Percentiles rank a stretch among this genome's conserved stretches.
Evolutionary conservation across 495 filamentous ascomycete genomes (phyloP).

Genomic region (Aspergillus funiculosus): DNA sequence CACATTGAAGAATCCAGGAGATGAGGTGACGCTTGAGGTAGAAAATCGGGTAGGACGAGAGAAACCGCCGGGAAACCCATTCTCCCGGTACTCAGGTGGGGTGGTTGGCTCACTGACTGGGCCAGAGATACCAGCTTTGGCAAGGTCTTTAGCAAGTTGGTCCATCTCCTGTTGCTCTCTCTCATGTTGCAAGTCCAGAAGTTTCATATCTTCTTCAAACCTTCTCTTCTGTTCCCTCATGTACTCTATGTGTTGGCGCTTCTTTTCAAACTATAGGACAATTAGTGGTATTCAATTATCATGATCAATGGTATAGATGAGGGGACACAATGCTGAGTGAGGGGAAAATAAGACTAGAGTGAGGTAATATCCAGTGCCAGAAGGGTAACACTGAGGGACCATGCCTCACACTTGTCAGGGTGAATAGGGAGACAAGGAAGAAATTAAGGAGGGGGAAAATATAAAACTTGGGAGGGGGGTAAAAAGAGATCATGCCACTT

Average conservation of each 20-base stretch:
- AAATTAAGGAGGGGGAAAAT: too few relatives aligned
- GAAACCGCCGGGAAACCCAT: slow-evolving; percentile 64
- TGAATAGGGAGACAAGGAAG: not conserved
- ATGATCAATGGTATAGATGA: not conserved
- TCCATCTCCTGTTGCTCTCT: slow-evolving; percentile 76
- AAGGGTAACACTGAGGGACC: not conserved
- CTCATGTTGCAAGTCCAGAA: slow-evolving; percentile 75
- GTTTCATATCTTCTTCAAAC: slow-evolving; percentile 82
- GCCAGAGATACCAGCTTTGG: slow-evolving; percentile 54
- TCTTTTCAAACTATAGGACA: slow-evolving; percentile 73
- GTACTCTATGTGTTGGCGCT: slow-evolving; percentile 77
- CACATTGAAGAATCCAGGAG: slow-evolving; percentile 68
- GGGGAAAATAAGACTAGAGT: not conserved
- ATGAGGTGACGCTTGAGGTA: slow-evolving; percentile 72
- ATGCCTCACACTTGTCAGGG: too few relatives aligned
- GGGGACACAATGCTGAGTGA: not conserved
- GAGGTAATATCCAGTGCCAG: not conserved
- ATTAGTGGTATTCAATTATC: slow-evolving; percentile 21
- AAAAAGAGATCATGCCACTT: too few relatives aligned
- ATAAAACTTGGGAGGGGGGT: not conserved
- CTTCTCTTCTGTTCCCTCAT: slow-evolving; percentile 78
- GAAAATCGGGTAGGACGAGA: slow-evolving; percentile 78
- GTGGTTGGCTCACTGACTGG: slow-evolving; percentile 92
- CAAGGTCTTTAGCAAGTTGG: slow-evolving; percentile 72
- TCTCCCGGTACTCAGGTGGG: slow-evolving; percentile 86